Evolutionary conservation across 2,329 filamentous ascomycete species (phyloP).

Genomic region (Aspergillus brunneoviolaceus): DNA sequence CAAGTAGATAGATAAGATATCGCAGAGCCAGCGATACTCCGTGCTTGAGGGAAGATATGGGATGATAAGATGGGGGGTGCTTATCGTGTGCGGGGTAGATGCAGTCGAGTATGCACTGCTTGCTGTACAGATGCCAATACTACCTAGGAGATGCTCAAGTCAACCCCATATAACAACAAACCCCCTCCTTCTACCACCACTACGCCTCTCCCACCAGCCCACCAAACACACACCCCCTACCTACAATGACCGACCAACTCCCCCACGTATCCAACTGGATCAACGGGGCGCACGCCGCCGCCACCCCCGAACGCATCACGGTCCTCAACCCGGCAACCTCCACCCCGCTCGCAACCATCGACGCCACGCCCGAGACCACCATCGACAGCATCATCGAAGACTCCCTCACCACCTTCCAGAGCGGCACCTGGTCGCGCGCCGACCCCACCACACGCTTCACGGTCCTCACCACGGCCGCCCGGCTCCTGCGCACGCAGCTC

Average conservation of each 20-base stretch:
- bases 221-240: no score
- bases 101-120: no score
- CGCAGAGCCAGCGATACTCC: not conserved
- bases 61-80: not conserved
- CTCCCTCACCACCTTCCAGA: conserved; percentile 43
- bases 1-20: not conserved
- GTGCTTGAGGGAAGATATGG: not conserved
- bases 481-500: conserved; percentile 54
- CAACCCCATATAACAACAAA: no score
- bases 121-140: no score
- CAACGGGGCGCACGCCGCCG: conserved; percentile 23
- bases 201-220: not conserved
- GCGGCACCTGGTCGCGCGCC: conserved; percentile 57
- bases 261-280: conserved; percentile 34
- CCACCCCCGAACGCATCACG: conserved; percentile 17
- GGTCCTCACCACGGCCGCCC: conserved; percentile 61
- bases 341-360: conserved; percentile 40
- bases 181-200: not conserved
- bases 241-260: conserved; percentile 12
- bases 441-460: conserved; percentile 60
- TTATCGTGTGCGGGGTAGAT: conserved; percentile 1
- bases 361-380: conserved; percentile 56
- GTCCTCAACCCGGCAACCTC: conserved; percentile 36
- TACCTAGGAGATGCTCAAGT: no score
- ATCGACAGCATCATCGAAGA: conserved; percentile 52